Evolutionary conservation across 169 alveolate species (phyloP).

Genomic region (Cryptosporidium viatorum): DNA sequence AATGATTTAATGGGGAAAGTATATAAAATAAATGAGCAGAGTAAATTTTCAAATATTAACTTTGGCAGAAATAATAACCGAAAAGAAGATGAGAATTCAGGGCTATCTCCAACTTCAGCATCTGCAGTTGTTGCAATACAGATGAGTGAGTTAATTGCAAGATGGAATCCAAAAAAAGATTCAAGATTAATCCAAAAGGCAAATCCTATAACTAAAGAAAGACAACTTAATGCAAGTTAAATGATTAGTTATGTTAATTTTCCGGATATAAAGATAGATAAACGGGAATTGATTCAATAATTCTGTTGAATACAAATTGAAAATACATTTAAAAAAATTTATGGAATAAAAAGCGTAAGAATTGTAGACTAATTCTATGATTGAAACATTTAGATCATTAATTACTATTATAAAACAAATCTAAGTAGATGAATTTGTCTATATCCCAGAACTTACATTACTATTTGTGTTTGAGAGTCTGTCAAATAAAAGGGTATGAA

Average conservation of each 20-base stretch:
- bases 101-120: slow-evolving; percentile 71
- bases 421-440: neutral
- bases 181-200: slow-evolving; percentile 55
- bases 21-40: neutral
- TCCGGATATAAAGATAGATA: neutral
- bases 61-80: neutral
- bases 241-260: slow-evolving; percentile 29
- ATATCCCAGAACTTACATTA: slow-evolving; percentile 9
- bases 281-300: neutral
- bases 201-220: slow-evolving; percentile 11
- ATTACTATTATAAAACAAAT: neutral
- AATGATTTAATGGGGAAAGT: neutral
- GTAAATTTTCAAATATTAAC: neutral
- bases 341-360: neutral
- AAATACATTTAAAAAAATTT: neutral
- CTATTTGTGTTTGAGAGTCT: slow-evolving; percentile 55
- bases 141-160: slow-evolving; percentile 70
- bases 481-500: slow-evolving; percentile 56
- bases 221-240: neutral
- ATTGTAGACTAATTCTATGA: neutral
- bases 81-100: slow-evolving; percentile 31
- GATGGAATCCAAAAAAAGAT: slow-evolving; percentile 73
- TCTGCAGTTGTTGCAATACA: slow-evolving; percentile 74
- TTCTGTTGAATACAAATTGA: neutral
- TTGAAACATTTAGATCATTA: slow-evolving; percentile 2